These are phyloP conservation scores for Candida tibetensis DNA, from an alignment of 805 yeast species.

Conservation along the genomic window DNA sequence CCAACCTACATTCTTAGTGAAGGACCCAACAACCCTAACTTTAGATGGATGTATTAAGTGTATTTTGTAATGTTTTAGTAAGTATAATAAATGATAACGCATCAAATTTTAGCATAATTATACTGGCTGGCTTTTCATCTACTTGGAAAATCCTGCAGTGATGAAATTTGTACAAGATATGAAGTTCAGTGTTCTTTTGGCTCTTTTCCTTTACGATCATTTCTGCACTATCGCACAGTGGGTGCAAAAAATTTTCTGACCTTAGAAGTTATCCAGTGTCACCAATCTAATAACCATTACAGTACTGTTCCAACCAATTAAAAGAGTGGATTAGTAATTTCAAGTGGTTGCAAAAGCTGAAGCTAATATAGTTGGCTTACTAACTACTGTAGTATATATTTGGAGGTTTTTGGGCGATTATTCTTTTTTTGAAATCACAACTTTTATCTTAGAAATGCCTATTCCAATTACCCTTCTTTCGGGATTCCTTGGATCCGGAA, in stretches of 20 bases:
- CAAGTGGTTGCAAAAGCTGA: not conserved
- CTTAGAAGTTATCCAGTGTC: not conserved
- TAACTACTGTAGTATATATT: not conserved
- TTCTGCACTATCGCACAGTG: too few relatives aligned
- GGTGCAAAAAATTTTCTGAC: constrained; percentile 3
- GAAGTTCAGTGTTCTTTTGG: too few relatives aligned
- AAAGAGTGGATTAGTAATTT: not conserved
- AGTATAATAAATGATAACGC: too few relatives aligned
- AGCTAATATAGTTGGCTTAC: not conserved
- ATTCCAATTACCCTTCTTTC: constrained; percentile 47
- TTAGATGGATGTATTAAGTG: constrained; percentile 44
- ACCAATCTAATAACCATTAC: constrained; percentile 1
- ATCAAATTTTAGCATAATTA: too few relatives aligned
- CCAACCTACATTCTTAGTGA: constrained; percentile 43
- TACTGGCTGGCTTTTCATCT: too few relatives aligned
- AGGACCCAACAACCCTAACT: constrained; percentile 45
- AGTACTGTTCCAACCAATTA: constrained; percentile 1
- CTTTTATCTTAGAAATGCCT: constrained; percentile 17
- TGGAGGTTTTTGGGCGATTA: too few relatives aligned
- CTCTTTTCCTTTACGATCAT: too few relatives aligned
- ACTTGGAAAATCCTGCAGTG: too few relatives aligned
- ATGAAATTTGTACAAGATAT: too few relatives aligned
- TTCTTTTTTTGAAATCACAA: too few relatives aligned
- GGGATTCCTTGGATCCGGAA: constrained; percentile 47
- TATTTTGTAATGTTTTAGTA: too few relatives aligned